Evolutionary conservation across 2,329 filamentous ascomycete genomes (phyloP).

Genomic region (Hypoxylon sp.): DNA sequence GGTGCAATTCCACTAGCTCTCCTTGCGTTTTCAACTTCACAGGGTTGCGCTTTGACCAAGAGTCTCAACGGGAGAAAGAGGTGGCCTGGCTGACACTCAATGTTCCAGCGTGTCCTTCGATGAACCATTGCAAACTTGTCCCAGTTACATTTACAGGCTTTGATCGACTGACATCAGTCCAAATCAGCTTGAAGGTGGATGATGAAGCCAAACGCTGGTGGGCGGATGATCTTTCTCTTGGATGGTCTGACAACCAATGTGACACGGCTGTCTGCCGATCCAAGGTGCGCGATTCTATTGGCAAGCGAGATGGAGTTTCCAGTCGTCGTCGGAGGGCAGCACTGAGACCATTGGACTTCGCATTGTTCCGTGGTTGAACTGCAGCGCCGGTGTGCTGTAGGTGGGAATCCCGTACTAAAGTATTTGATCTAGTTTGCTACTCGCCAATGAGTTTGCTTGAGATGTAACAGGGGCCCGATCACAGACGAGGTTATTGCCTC

Average conservation of each 20-base stretch:
- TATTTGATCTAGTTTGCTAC: conserved; percentile 45
- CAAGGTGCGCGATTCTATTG: conserved; percentile 51
- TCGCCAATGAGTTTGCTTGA: conserved; percentile 46
- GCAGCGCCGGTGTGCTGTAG: conserved; percentile 20
- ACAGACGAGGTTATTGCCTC: conserved; percentile 41
- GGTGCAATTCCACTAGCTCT: conserved; percentile 49
- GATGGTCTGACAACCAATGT: conserved; percentile 62
- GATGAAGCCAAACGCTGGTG: conserved; percentile 60
- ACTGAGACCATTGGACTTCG: conserved; percentile 38
- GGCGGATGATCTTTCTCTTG: conserved; percentile 62
- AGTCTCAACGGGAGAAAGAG: conserved; percentile 32
- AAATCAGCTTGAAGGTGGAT: conserved; percentile 59
- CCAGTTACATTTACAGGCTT: conserved; percentile 47
- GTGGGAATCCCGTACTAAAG: conserved; percentile 25
- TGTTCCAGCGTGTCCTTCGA: conserved; percentile 47
- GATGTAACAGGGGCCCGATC: conserved; percentile 39
- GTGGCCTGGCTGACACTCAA: conserved; percentile 42
- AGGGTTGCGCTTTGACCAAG: conserved; percentile 47
- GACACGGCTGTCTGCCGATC: conserved; percentile 58
- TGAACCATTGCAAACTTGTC: conserved; percentile 45
- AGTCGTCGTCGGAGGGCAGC: conserved; percentile 36
- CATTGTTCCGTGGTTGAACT: conserved; percentile 42
- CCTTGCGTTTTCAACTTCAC: conserved; percentile 53
- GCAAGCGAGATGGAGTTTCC: conserved; percentile 42
- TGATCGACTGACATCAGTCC: conserved; percentile 54